Evolutionary conservation across 495 filamentous ascomycete species (phyloP).

Genomic region (Alectoria sarmentosa): DNA sequence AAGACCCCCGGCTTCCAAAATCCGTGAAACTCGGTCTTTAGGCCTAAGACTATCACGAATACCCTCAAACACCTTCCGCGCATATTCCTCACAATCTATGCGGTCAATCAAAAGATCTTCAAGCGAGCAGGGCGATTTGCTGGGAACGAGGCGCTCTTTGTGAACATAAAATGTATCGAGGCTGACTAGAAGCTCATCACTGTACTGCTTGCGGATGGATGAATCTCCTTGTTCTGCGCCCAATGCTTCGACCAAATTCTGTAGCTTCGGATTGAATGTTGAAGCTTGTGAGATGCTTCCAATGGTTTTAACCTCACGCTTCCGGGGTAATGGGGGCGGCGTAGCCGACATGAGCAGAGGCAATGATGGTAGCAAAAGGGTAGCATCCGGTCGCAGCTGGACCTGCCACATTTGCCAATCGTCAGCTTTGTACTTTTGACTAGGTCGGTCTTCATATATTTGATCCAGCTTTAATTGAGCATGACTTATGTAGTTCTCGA

Average conservation of each 20-base stretch:
- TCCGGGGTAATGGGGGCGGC: background rate
- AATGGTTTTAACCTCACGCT: background rate
- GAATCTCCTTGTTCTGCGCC: background rate
- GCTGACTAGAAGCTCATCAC: background rate
- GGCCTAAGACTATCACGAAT: background rate
- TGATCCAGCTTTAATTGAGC: background rate
- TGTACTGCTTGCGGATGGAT: background rate
- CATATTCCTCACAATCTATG: background rate
- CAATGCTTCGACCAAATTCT: background rate
- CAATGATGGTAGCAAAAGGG: background rate
- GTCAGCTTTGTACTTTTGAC: background rate
- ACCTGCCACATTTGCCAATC: background rate
- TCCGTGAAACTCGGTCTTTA: background rate
- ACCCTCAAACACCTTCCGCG: fast-evolving
- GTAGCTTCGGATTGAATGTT: background rate
- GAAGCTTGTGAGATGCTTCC: background rate
- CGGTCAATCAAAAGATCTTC: background rate
- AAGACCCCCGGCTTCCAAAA: background rate
- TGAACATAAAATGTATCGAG: background rate
- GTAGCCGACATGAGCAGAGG: background rate
- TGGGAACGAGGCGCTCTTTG: background rate
- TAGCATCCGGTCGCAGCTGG: background rate
- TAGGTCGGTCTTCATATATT: background rate
- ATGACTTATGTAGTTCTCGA: background rate
- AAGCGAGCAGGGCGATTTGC: background rate